Evolutionary conservation across 2,329 filamentous ascomycete genomes (phyloP).

Genomic region (Ceratocystiopsis brevicomis): DNA sequence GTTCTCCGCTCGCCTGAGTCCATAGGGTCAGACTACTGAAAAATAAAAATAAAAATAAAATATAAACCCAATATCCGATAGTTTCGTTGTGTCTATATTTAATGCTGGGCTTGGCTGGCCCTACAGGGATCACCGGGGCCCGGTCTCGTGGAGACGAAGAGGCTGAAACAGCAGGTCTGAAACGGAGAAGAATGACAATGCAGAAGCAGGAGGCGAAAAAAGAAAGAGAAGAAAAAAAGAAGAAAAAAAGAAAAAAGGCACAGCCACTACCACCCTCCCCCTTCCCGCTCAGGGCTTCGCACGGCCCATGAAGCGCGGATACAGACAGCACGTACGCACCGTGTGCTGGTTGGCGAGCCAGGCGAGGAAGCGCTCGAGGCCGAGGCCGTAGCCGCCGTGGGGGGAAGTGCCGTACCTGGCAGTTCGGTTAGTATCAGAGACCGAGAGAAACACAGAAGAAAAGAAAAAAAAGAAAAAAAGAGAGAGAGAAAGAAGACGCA

Average conservation of each 20-base stretch:
- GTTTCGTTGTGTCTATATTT: neutral
- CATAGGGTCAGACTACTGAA: too few species aligned
- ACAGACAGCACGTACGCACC: conserved; percentile 50
- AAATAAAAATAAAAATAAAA: too few species aligned
- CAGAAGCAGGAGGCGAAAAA: neutral
- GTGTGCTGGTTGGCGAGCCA: conserved; percentile 47
- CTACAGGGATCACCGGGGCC: neutral
- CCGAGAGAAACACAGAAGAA: neutral
- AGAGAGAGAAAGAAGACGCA: conserved; percentile 26
- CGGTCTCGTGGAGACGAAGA: neutral
- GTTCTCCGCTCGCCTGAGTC: too few species aligned
- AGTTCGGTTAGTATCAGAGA: too few species aligned
- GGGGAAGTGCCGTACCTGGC: conserved; percentile 53
- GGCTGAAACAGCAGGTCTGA: neutral
- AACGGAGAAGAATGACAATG: neutral
- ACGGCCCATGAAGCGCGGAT: conserved; percentile 63
- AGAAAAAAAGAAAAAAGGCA: conserved; percentile 5
- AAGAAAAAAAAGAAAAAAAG: neutral
- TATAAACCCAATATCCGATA: neutral
- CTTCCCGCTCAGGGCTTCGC: conserved; percentile 44
- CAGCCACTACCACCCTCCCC: conserved; percentile 7
- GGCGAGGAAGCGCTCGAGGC: conserved; percentile 60
- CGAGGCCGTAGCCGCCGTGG: conserved; percentile 29
- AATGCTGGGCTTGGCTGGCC: too few species aligned
- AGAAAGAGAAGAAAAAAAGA: conserved; percentile 1